Percentiles rank a stretch among this genome's conserved stretches.
Evolutionary conservation across 2,329 filamentous ascomycete species (phyloP).

Genomic region (Fusarium coffeatum): DNA sequence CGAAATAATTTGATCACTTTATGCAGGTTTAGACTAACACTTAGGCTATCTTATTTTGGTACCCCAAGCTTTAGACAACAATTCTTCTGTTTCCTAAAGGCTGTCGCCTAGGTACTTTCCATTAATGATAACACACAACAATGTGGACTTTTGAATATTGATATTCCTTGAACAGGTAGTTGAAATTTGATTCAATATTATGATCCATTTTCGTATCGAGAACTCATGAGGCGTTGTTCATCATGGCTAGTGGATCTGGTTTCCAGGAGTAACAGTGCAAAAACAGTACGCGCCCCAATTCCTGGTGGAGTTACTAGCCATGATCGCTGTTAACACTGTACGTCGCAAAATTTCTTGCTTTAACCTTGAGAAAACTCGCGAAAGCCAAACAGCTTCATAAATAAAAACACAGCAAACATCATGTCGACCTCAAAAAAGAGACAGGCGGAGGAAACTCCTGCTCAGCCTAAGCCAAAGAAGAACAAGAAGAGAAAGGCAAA

Average conservation of each 20-base stretch:
- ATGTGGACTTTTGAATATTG: background rate
- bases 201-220: background rate
- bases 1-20: background rate
- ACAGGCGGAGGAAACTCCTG: conserved; percentile 61
- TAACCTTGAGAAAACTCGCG: conserved; percentile 22
- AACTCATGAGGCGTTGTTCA: conserved; percentile 26
- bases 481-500: conserved; percentile 68
- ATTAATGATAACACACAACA: background rate
- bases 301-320: background rate
- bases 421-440: conserved; percentile 66
- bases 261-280: conserved; percentile 12
- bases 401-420: conserved; percentile 8
- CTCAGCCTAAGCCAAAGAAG: conserved; percentile 56
- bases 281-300: conserved; percentile 10
- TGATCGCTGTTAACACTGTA: conserved; percentile 38
- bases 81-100: background rate
- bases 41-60: background rate
- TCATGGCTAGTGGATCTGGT: conserved; percentile 30
- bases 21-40: background rate
- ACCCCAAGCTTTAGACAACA: background rate
- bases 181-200: background rate
- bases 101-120: background rate
- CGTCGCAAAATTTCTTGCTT: conserved; percentile 42
- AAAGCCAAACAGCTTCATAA: conserved; percentile 11
- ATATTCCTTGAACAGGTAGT: too few species aligned